Conservation (phyloP, 805 yeast genomes). For the Myxozyma mucilagina region DNA sequence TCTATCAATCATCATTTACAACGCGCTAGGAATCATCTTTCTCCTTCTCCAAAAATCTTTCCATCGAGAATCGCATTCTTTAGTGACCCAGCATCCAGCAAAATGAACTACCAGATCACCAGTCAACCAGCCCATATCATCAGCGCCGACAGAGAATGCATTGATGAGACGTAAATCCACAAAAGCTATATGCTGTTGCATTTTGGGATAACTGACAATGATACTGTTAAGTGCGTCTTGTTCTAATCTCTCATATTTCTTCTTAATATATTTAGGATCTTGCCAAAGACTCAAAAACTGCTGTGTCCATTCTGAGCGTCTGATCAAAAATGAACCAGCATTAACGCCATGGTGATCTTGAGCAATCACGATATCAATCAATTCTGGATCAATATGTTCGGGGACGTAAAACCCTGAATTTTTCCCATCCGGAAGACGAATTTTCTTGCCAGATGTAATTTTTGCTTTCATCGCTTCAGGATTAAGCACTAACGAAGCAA, state of each 20-base stretch:
- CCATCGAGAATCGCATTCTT: slow-evolving; percentile 25
- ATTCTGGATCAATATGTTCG: slow-evolving; percentile 6
- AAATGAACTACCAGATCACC: slow-evolving; percentile 33
- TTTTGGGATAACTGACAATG: slow-evolving; percentile 14
- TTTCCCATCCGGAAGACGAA: slow-evolving; percentile 21
- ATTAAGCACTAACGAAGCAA: slow-evolving; percentile 37
- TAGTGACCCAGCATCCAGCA: slow-evolving; percentile 34
- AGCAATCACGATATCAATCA: slow-evolving; percentile 66
- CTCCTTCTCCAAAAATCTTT: slow-evolving; percentile 24
- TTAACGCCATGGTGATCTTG: slow-evolving; percentile 90
- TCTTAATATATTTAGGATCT: slow-evolving; percentile 84
- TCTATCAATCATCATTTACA: background rate
- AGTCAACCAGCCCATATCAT: slow-evolving; percentile 27
- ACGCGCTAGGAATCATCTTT: background rate
- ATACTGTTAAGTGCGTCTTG: slow-evolving; percentile 79
- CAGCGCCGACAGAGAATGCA: slow-evolving; percentile 24
- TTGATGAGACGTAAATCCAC: slow-evolving; percentile 31
- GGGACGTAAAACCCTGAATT: slow-evolving; percentile 16
- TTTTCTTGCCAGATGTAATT: slow-evolving; percentile 29
- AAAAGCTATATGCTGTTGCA: slow-evolving; percentile 31
- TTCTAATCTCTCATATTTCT: slow-evolving; percentile 81
- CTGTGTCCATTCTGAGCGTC: slow-evolving; percentile 70
- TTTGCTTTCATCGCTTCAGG: slow-evolving; percentile 35
- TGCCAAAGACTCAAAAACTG: slow-evolving; percentile 76
- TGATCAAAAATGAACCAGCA: slow-evolving; percentile 72